Conservation (phyloP, 169 alveolate genomes). For the Cyclospora cayetanensis region DNA sequence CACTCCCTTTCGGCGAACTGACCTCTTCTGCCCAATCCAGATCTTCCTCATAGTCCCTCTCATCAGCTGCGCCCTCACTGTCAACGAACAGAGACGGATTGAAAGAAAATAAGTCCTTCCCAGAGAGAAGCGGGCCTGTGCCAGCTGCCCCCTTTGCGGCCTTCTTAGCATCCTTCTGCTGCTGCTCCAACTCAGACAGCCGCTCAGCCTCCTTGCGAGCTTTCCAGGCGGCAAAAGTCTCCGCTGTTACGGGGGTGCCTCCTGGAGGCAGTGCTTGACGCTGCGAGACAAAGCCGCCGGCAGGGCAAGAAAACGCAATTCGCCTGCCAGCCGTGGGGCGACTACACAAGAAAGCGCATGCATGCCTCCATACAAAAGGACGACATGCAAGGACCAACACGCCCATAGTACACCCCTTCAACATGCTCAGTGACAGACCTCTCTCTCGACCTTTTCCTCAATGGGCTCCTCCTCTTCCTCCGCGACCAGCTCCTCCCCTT, state of each 20-base stretch:
- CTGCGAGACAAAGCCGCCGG: constrained; percentile 57
- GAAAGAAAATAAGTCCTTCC: constrained; percentile 57
- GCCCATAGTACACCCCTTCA: not conserved
- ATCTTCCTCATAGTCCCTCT: constrained; percentile 64
- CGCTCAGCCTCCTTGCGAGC: constrained; percentile 83
- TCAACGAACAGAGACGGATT: constrained; percentile 69
- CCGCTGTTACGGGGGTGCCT: constrained; percentile 93
- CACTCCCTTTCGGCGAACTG: no score
- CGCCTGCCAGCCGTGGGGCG: not conserved
- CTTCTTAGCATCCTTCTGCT: constrained; percentile 63
- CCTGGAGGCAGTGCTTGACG: constrained; percentile 81
- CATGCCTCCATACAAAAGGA: not conserved
- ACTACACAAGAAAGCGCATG: not conserved
- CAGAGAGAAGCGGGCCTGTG: constrained; percentile 37
- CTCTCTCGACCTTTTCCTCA: constrained; percentile 94
- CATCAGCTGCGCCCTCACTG: constrained; percentile 68
- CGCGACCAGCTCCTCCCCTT: constrained; percentile 70
- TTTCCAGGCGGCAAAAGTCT: constrained; percentile 93
- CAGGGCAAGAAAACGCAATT: no score
- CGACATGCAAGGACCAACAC: not conserved
- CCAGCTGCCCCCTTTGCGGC: constrained; percentile 11
- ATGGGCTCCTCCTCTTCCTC: constrained; percentile 86
- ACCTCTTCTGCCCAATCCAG: constrained; percentile 33
- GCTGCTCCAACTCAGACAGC: constrained; percentile 13
- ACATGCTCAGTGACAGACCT: constrained; percentile 47